phyloP scores from a whole-genome alignment of 1,139 yeast genomes.

The Geotrichum macrosporum region DNA sequence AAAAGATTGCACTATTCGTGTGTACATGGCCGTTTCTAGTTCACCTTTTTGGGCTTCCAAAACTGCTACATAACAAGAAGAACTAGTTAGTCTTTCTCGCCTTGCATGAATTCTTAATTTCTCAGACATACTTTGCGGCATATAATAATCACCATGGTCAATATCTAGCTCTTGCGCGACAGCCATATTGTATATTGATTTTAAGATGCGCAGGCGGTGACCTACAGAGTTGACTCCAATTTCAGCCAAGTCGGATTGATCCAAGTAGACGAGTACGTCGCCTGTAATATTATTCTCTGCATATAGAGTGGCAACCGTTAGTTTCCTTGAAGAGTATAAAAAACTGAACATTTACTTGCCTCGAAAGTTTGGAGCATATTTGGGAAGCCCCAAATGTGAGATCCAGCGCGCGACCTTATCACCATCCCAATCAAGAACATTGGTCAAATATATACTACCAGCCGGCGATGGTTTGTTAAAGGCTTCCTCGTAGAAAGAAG shows the following conservation, averaged over 20 bases:
- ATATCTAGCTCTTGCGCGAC: conserved; percentile 31
- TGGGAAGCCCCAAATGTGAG: conserved; percentile 29
- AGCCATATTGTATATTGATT: conserved; percentile 36
- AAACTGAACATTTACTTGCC: neutral
- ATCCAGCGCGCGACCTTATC: conserved; percentile 34
- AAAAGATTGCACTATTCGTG: conserved; percentile 22
- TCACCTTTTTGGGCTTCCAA: neutral
- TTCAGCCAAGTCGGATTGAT: conserved; percentile 39
- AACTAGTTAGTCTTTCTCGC: neutral
- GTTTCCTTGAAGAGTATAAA: neutral
- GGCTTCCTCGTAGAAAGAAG: neutral
- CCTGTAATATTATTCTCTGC: conserved; percentile 40
- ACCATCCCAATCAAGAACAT: conserved; percentile 32
- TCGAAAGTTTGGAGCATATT: conserved; percentile 30
- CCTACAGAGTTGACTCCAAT: conserved; percentile 42
- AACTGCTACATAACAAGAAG: neutral
- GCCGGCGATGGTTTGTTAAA: neutral
- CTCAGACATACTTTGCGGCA: conserved; percentile 27
- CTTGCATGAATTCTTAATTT: neutral
- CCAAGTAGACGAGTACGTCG: conserved; percentile 39
- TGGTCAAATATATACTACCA: neutral
- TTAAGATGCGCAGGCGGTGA: conserved; percentile 40
- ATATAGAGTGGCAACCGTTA: neutral
- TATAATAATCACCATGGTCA: conserved; percentile 34
- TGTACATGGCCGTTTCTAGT: neutral